Base-by-base conservation (phyloP, 148 eudicot genomes). In the Vaccinium macrocarpon region DNA sequence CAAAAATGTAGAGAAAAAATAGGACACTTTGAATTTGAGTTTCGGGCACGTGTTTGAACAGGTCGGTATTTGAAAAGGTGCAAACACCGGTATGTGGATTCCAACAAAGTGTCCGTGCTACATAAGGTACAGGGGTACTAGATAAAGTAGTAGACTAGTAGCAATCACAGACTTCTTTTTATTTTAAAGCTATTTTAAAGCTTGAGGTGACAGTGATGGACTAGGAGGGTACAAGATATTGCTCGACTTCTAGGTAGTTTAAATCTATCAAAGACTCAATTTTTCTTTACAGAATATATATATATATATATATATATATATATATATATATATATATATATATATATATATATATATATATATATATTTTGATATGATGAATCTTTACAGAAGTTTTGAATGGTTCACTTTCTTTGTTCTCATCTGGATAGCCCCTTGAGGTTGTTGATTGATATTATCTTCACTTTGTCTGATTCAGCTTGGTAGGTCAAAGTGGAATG, bases 401-500 rank as follows among this genome's bases (percentile, higher is more conserved):
- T n/a, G n/a, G n/a, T n/a, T n/a, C n/a, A n/a, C n/a, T n/a, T n/a
- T n/a, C n/a, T n/a, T n/a, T n/a, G n/a, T n/a, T n/a, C n/a, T n/a
- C n/a, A n/a, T n/a, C n/a, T n/a, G n/a, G n/a, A n/a, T n/a, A n/a
- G n/a, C n/a, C n/a, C n/a, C n/a, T n/a, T 52, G 27, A 18, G 76
- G 53, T n/a, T 56, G 49, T 35, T 84, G 48, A 84, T 21, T 62
- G 4, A 42, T 21, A 35, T 81, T 19, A 13, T 74, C 25, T 12
- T 71, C 75, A 51, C 50, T n/a, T 32, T n/a, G 29, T 68, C 68
- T 6, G 7, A 75, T 85, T 90, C 89, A 97, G 99, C 87, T 97
- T 82, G 99, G 99, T 79, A 92, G 99, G 87, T 97, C 98, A 0
- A 97, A 93, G 91, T 97, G 99, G 99, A 97, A 97, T 42, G 99